phyloP scores from a whole-genome alignment of 768 basidiomycete genomes.

The Chalciporus piperatus region DNA sequence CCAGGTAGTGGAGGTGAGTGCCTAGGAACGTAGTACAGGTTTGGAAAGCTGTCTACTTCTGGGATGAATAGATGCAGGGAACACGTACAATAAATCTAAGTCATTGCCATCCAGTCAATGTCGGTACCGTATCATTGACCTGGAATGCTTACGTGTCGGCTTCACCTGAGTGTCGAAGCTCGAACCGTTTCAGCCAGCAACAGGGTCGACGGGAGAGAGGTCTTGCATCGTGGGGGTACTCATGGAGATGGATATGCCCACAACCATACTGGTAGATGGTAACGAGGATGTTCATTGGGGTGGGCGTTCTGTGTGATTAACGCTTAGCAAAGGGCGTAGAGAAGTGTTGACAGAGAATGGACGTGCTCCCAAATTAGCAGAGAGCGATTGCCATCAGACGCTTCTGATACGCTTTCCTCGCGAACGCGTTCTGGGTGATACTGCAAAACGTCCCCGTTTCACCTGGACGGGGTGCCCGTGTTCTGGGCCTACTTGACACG shows the following conservation, averaged over 20 bases:
- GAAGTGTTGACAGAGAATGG: constrained; percentile 28
- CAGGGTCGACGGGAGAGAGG: constrained; percentile 4
- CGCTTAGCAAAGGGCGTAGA: constrained; percentile 23
- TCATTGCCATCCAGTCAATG: not conserved
- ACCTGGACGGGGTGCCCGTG: not conserved
- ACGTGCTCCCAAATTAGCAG: constrained; percentile 19
- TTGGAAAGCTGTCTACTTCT: not conserved
- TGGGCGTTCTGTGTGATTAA: constrained; percentile 7
- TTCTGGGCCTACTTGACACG: not conserved
- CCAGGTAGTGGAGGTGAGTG: not conserved
- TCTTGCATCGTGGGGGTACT: constrained; percentile 8
- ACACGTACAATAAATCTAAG: not conserved
- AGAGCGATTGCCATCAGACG: constrained; percentile 12
- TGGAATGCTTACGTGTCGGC: not conserved
- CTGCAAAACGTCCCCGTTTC: not conserved
- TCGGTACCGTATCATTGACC: not conserved
- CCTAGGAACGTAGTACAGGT: not conserved
- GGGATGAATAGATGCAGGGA: not conserved
- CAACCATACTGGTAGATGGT: not conserved
- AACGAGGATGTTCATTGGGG: constrained; percentile 9
- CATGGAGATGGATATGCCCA: constrained; percentile 6
- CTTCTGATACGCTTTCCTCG: constrained; percentile 15
- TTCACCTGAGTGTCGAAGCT: not conserved
- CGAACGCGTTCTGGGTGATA: not conserved
- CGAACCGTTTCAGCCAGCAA: not conserved